Percentiles rank a stretch among this genome's conserved stretches.
phyloP scores from a whole-genome alignment of 2,329 filamentous ascomycete species.

The Chaetoscypha palmicola region DNA sequence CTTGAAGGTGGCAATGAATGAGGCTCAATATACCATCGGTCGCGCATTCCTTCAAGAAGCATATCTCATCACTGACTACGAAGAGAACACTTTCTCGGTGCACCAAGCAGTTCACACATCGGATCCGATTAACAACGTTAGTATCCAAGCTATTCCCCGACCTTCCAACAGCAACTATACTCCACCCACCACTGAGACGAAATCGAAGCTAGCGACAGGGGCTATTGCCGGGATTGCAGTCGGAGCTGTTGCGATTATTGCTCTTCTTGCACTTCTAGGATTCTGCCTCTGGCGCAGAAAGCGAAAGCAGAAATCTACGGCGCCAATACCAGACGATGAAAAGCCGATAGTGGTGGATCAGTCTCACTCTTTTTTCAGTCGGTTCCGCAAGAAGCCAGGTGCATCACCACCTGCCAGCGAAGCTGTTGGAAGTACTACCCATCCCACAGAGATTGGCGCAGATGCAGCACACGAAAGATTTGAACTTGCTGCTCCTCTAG shows the following conservation, averaged over 20 bases:
- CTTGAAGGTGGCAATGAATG: conserved; percentile 24
- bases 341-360: conserved; percentile 24
- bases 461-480: conserved; percentile 22
- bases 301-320: conserved; percentile 17
- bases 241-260: conserved; percentile 11
- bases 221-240: conserved; percentile 25
- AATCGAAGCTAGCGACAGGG: conserved; percentile 13
- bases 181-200: conserved; percentile 5
- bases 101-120: conserved; percentile 28
- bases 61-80: conserved; percentile 32
- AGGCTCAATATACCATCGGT: conserved; percentile 30
- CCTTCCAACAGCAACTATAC: conserved; percentile 25
- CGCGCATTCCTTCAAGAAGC: conserved; percentile 32
- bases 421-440: conserved; percentile 45
- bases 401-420: conserved; percentile 35
- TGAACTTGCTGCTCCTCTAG: conserved; percentile 23
- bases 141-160: conserved; percentile 19
- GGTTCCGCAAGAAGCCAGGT: conserved; percentile 36
- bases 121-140: conserved; percentile 21
- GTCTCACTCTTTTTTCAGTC: conserved; percentile 40
- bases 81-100: conserved; percentile 29
- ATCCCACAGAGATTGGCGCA: conserved; percentile 32
- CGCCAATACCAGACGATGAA: conserved; percentile 12
- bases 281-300: conserved; percentile 16
- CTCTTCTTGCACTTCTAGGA: conserved; percentile 11